A percentile compares a stretch with the other conserved stretches of the same genome.
These are phyloP conservation scores for Exophiala oligosperma DNA, from an alignment of 2,329 filamentous ascomycete species.

Conservation along the genomic window DNA sequence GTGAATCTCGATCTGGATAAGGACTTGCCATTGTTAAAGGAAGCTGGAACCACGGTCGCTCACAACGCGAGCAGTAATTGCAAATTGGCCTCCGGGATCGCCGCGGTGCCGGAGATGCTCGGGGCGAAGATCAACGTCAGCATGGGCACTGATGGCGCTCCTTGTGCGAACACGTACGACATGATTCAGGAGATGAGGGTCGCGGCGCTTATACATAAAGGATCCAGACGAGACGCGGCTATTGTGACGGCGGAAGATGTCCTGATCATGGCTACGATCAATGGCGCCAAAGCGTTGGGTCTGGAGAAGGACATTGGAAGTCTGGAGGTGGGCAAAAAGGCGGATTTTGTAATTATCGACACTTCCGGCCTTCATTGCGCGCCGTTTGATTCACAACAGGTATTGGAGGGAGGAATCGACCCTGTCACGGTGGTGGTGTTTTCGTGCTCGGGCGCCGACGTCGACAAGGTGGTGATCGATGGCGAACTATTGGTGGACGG, in stretches of 20 bases:
- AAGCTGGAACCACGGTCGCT: slow-evolving; percentile 48
- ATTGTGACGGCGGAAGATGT: slow-evolving; percentile 47
- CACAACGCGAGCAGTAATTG: slow-evolving; percentile 55
- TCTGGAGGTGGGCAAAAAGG: slow-evolving; percentile 43
- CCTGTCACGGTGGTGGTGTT: slow-evolving; percentile 46
- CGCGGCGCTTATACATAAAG: slow-evolving; percentile 52
- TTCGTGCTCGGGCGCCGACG: slow-evolving; percentile 45
- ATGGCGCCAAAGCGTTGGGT: slow-evolving; percentile 51
- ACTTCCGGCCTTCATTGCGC: slow-evolving; percentile 36
- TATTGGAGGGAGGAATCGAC: slow-evolving; percentile 36
- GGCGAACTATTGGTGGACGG: slow-evolving; percentile 41
- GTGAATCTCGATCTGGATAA: slow-evolving; percentile 47
- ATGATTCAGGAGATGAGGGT: slow-evolving; percentile 56
- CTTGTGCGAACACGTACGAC: slow-evolving; percentile 55
- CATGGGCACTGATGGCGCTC: slow-evolving; percentile 55
- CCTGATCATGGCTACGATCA: slow-evolving; percentile 54
- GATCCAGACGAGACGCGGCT: slow-evolving; percentile 43
- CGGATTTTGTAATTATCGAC: slow-evolving; percentile 40
- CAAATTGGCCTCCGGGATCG: slow-evolving; percentile 54
- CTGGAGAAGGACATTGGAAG: slow-evolving; percentile 42
- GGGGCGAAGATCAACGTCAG: slow-evolving; percentile 46
- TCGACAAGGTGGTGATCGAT: slow-evolving; percentile 47
- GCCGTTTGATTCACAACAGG: slow-evolving; percentile 39
- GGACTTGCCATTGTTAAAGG: slow-evolving; percentile 42
- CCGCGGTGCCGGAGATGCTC: slow-evolving; percentile 48